Evolutionary conservation across 345 rosid genomes (phyloP), one percentile per base, ranked within the genome.

Genomic region (Geranium rotundifolium): DNA sequence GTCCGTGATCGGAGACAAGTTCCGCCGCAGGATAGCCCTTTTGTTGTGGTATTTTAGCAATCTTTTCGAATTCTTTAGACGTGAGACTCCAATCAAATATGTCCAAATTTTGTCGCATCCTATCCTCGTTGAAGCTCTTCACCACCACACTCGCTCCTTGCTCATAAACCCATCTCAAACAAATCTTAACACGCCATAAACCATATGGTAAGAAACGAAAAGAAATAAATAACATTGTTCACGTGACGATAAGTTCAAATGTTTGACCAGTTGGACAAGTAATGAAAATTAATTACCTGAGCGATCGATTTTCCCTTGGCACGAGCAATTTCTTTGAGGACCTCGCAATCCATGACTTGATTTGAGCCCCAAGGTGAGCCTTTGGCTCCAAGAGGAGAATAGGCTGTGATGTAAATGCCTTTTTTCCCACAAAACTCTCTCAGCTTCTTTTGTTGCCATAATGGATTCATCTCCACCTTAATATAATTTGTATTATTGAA

Each of bases 381-480:
- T 12, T 41, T 59, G 8, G 68, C 71, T 27, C 77, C 80, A 3
- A 65, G 65, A 61, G 79, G 76, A 23, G 73, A 65, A 46, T 62
- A 66, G 19, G 71, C 76, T 19, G 67, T 63, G 18, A 72, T n/a
- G 4, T 18, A 16, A 1, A 72, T 57, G 17, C 62, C 60, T 16
- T 69, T 68, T 1, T 20, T 56, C 39, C 17, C 37, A 64, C 79
- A 71, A 29, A 65, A 75, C 60, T 68, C 68, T 41, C 71, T 58
- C 17, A 70, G 67, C 63, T 67, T 73, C 60, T 62, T 61, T 58
- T 70, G 77, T 49, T 67, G 75, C 77, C 81, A 70, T 2, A 73
- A 14, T 12, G 73, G 71, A 59, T 65, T 62, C 77, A 70, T 67
- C 65, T 77, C 77, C 57, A 68, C 77, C 75, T 71, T 31, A n/a